Percentiles rank a stretch among this genome's conserved stretches.
phyloP scores from a whole-genome alignment of 148 eudicot species.

The Rhododendron ferrugineum region DNA sequence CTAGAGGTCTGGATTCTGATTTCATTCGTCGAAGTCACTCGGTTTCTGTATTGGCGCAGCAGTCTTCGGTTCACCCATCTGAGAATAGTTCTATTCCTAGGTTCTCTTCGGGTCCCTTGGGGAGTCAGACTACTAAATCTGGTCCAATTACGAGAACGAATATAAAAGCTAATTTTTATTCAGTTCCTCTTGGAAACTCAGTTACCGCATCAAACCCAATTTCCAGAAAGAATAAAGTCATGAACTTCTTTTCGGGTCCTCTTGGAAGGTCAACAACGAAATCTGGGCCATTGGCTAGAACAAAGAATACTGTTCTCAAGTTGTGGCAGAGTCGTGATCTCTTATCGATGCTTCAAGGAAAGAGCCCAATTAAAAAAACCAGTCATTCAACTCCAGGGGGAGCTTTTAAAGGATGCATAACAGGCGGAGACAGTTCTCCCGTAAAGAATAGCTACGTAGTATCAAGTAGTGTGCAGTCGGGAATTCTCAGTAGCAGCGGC shows the following conservation, averaged over 20 bases:
- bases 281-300: conserved; percentile 25
- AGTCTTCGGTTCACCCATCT: conserved; percentile 54
- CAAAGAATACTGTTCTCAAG: conserved; percentile 25
- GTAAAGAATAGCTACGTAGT: conserved; percentile 8
- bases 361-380: conserved; percentile 13
- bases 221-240: conserved; percentile 16
- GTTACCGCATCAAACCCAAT: conserved; percentile 15
- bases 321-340: conserved; percentile 27
- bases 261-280: conserved; percentile 33
- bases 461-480: conserved; percentile 16
- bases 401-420: conserved; percentile 24
- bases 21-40: conserved; percentile 34
- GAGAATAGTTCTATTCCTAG: conserved; percentile 27
- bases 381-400: conserved; percentile 13
- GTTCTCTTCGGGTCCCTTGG: conserved; percentile 40
- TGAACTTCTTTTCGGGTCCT: conserved; percentile 47
- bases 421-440: conserved; percentile 20
- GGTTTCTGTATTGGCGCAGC: conserved; percentile 40
- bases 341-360: conserved; percentile 21
- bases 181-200: conserved; percentile 44
- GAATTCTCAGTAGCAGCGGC: conserved; percentile 3
- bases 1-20: conserved; percentile 26
- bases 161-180: conserved; percentile 21
- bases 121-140: conserved; percentile 23
- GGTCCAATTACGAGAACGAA: conserved; percentile 32